These are phyloP conservation scores for Schizophyllum amplum DNA, from an alignment of 1,284 basidiomycete species.

Conservation along the genomic window DNA sequence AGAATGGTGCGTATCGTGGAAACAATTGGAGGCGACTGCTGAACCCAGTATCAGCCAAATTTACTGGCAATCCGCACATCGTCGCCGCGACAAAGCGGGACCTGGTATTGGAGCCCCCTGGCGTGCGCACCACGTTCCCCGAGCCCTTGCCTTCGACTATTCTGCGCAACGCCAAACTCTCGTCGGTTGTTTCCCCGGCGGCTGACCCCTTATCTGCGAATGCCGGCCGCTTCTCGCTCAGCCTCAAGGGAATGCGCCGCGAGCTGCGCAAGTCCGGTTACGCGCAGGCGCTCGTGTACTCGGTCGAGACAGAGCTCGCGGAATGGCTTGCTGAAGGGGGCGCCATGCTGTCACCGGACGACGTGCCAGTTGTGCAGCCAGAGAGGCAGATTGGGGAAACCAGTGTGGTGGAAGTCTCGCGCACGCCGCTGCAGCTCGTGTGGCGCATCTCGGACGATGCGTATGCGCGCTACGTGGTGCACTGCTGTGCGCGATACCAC, in stretches of 20 bases:
- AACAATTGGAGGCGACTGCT: conserved; percentile 2
- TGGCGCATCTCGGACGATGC: conserved; percentile 63
- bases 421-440: conserved; percentile 58
- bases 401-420: conserved; percentile 53
- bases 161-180: conserved; percentile 47
- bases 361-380: conserved; percentile 12
- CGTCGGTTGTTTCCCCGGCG: conserved; percentile 30
- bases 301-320: conserved; percentile 56
- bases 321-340: conserved; percentile 55
- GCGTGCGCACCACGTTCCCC: conserved; percentile 55
- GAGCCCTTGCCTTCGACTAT: conserved; percentile 64
- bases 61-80: conserved; percentile 64
- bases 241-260: conserved; percentile 64
- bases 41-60: conserved; percentile 39
- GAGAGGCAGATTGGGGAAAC: conserved; percentile 28
- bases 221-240: conserved; percentile 68
- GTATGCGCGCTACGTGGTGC: conserved; percentile 71
- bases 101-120: conserved; percentile 36
- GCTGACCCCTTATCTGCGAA: conserved; percentile 48
- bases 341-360: conserved; percentile 45
- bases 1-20: conserved; percentile 49
- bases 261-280: conserved; percentile 47
- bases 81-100: conserved; percentile 51
- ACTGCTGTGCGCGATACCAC: conserved; percentile 74
- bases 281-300: conserved; percentile 50